Evolutionary conservation across 495 filamentous ascomycete species (phyloP), one percentile per base, ranked within the genome.

Genomic region (Hypoxylon rickii): DNA sequence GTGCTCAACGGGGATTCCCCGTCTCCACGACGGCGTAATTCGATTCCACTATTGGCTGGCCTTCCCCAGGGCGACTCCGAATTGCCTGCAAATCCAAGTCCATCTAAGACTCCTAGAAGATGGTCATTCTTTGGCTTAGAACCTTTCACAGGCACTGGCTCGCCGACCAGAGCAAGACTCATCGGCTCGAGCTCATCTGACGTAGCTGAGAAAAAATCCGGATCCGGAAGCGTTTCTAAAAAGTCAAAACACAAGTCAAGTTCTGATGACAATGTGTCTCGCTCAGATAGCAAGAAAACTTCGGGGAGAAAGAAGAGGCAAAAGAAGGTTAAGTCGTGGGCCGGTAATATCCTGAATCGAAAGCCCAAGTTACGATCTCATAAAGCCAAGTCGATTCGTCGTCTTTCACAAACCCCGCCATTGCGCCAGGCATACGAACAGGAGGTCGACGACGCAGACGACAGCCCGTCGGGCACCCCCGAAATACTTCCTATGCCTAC

Each of bases 301-400:
- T 54, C 59, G 0, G 48, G 55, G n/a, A 63, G 72, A 11, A 77
- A 74, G 34, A 89, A 89, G 69, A 87, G 85, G 65, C 83, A 88
- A 58, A 89, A 89, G 66, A 90, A 86, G 69, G 88, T 92, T 46
- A 89, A 86, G 56, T 83, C 84, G 1, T 93, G 89, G 89, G 89
- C 89, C 29, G 88, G 86, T 19, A 83, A 87, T 15, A 86, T 94
- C 53, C 68, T 94, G 29, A 83, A 86, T 15, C 79, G 87, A 21
- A 92, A 90, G 63, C 73, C 80, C 7, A 79, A 78, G 42, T 45
- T 66, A 7, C 70, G 74, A 3, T 46, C 70, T 39, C 69, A 73
- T 19, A 79, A 78, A 52, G 67, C 70, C 20, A 73, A 76, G 38
- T 49, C 55, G 3, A 20, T 42, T 3, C 67, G 55, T 18, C 63